Conservation (phyloP, 2,329 filamentous ascomycete species). For the Basipetospora chlamydospora region DNA sequence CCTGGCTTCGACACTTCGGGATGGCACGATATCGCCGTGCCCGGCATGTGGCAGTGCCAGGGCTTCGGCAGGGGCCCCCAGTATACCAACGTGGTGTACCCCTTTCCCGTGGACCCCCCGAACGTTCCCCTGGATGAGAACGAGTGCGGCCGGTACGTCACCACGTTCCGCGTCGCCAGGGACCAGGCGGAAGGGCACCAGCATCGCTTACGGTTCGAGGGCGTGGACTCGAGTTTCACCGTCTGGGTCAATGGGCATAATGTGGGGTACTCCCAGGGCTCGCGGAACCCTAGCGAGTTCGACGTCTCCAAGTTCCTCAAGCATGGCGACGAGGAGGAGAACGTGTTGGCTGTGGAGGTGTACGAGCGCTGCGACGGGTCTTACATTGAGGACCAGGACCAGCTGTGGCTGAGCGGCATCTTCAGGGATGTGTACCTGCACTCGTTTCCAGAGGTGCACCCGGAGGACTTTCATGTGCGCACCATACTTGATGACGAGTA, state of each 20-base stretch:
- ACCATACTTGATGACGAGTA: constrained; percentile 41
- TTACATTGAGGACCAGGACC: constrained; percentile 58
- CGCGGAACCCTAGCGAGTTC: constrained; percentile 59
- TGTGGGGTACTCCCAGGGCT: constrained; percentile 59
- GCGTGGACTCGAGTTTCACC: constrained; percentile 58
- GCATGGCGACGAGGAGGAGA: constrained; percentile 26
- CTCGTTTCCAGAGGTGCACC: constrained; percentile 38
- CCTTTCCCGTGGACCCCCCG: constrained; percentile 53
- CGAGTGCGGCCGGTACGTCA: constrained; percentile 49
- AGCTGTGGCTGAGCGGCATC: constrained; percentile 55
- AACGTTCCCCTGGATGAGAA: constrained; percentile 50
- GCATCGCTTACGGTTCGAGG: constrained; percentile 58
- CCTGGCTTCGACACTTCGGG: constrained; percentile 18
- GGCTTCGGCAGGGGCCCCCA: constrained; percentile 49
- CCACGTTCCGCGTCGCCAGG: constrained; percentile 35
- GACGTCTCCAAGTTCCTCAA: constrained; percentile 44
- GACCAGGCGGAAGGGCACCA: constrained; percentile 35
- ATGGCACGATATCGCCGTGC: constrained; percentile 42
- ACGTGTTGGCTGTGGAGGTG: constrained; percentile 49
- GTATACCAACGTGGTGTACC: constrained; percentile 56
- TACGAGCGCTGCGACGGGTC: constrained; percentile 61
- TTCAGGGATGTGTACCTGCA: constrained; percentile 56
- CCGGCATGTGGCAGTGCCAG: constrained; percentile 57
- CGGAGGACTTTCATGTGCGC: constrained; percentile 41
- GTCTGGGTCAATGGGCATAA: constrained; percentile 54